Conservation (phyloP, 2,329 filamentous ascomycete species). For the Phoma sp. region DNA sequence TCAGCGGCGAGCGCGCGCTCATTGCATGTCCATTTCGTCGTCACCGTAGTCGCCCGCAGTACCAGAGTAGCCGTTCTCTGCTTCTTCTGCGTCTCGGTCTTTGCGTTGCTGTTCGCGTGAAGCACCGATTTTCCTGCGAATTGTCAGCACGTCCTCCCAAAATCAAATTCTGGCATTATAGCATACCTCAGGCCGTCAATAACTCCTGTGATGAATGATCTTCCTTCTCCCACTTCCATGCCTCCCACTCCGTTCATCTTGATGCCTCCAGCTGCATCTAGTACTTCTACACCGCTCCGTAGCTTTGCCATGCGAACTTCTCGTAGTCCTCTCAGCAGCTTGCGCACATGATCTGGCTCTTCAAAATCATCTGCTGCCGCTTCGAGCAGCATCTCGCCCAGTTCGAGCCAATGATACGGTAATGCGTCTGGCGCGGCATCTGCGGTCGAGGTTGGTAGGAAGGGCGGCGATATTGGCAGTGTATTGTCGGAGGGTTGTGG, state of each 20-base stretch:
- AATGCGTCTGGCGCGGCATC: conserved; percentile 72
- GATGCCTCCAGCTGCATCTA: conserved; percentile 77
- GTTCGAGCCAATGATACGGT: conserved; percentile 95
- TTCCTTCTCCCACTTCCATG: conserved; percentile 89
- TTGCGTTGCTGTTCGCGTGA: conserved; percentile 78
- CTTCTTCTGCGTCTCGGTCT: conserved; percentile 77
- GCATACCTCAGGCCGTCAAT: conserved; percentile 78
- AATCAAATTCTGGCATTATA: too few relatives aligned
- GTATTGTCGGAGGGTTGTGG: conserved; percentile 58
- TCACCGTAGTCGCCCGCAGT: conserved; percentile 70
- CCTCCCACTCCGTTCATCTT: conserved; percentile 83
- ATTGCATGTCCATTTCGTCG: conserved; percentile 50
- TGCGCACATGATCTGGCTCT: conserved; percentile 74
- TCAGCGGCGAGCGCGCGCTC: conserved; percentile 4
- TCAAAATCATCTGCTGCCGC: conserved; percentile 84
- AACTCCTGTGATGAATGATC: conserved; percentile 83
- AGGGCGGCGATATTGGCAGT: conserved; percentile 66
- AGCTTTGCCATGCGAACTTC: conserved; percentile 92
- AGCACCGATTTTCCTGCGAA: conserved; percentile 74
- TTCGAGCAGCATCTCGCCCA: conserved; percentile 85
- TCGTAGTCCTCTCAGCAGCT: conserved; percentile 79
- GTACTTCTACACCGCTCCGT: conserved; percentile 72
- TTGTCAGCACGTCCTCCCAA: conserved; percentile 19
- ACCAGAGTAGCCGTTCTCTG: conserved; percentile 60
- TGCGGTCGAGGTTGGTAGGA: conserved; percentile 77